Percentiles rank a stretch among this genome's conserved stretches.
Evolutionary conservation across 148 eudicot species (phyloP).

Genomic region (Camellia sinensis): DNA sequence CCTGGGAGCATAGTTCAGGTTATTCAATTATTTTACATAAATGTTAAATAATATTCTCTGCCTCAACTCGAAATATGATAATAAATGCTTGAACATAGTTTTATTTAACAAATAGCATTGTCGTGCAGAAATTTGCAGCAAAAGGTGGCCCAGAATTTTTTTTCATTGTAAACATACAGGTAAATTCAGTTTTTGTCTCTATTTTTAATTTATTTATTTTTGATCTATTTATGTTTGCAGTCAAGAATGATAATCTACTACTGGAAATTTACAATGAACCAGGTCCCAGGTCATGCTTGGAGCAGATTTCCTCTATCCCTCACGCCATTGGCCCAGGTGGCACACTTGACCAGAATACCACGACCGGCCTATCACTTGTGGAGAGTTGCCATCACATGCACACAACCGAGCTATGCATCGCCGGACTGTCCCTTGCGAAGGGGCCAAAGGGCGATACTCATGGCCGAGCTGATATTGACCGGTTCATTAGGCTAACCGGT

Average conservation of each 20-base stretch:
- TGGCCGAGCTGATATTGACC: too few relatives aligned
- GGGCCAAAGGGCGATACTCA: too few relatives aligned
- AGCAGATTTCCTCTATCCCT: too few relatives aligned
- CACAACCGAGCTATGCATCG: too few relatives aligned
- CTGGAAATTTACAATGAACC: slow-evolving; percentile 1
- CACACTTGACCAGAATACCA: too few relatives aligned
- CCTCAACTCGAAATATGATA: neutral
- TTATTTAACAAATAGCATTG: neutral
- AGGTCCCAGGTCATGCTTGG: slow-evolving; percentile 89
- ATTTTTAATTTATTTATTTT: neutral
- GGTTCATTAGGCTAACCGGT: too few relatives aligned
- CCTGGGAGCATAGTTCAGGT: slow-evolving; percentile 69
- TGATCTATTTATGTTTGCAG: neutral
- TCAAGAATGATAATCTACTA: neutral
- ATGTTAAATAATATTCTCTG: neutral
- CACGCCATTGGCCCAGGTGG: too few relatives aligned
- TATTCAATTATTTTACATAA: slow-evolving; percentile 7
- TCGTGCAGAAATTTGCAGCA: slow-evolving; percentile 55
- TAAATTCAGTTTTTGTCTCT: slow-evolving; percentile 9
- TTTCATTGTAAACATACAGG: slow-evolving; percentile 69
- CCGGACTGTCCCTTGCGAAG: too few relatives aligned
- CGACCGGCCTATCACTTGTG: too few relatives aligned
- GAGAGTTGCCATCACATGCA: too few relatives aligned
- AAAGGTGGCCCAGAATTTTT: slow-evolving; percentile 67
- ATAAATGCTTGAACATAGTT: too few relatives aligned